phyloP scores from a whole-genome alignment of 2,329 filamentous ascomycete genomes.

The Fonsecaea pedrosoi region DNA sequence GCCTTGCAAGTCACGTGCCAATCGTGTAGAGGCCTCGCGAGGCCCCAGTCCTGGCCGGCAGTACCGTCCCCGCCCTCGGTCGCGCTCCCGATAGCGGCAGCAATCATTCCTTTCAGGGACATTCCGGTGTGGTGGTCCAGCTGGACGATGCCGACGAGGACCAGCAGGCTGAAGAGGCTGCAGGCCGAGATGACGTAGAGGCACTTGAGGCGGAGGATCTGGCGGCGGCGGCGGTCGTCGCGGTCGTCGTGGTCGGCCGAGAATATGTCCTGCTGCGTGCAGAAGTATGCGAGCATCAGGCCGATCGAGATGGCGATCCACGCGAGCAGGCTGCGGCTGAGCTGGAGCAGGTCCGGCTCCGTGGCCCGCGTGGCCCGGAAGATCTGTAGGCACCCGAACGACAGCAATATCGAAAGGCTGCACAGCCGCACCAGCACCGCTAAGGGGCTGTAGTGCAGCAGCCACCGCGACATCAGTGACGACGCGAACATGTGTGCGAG shows the following conservation, averaged over 20 bases:
- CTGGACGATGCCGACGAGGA: constrained; percentile 10
- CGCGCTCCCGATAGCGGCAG: background rate
- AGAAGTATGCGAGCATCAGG: constrained; percentile 38
- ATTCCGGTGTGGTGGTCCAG: background rate
- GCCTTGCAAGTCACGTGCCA: background rate
- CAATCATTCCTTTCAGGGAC: background rate
- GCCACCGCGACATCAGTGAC: constrained; percentile 55
- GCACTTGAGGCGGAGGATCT: constrained; percentile 38
- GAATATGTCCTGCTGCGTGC: constrained; percentile 39
- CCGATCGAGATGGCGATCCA: constrained; percentile 37
- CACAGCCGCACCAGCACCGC: constrained; percentile 78
- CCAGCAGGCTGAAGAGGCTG: constrained; percentile 9
- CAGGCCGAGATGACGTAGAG: constrained; percentile 33
- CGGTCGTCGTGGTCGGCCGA: constrained; percentile 23
- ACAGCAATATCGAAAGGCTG: constrained; percentile 38
- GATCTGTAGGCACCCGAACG: constrained; percentile 36
- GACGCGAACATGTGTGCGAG: constrained; percentile 40
- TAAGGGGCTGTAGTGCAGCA: constrained; percentile 79
- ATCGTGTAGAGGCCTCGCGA: background rate
- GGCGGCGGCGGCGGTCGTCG: constrained; percentile 36
- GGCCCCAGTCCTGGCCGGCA: background rate
- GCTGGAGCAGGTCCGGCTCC: constrained; percentile 34
- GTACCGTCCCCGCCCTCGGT: background rate
- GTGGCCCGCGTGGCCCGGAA: constrained; percentile 36
- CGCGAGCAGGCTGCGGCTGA: constrained; percentile 36